These are phyloP conservation scores for Punica granatum DNA, from an alignment of 345 rosid genomes.

Conservation along the genomic window DNA sequence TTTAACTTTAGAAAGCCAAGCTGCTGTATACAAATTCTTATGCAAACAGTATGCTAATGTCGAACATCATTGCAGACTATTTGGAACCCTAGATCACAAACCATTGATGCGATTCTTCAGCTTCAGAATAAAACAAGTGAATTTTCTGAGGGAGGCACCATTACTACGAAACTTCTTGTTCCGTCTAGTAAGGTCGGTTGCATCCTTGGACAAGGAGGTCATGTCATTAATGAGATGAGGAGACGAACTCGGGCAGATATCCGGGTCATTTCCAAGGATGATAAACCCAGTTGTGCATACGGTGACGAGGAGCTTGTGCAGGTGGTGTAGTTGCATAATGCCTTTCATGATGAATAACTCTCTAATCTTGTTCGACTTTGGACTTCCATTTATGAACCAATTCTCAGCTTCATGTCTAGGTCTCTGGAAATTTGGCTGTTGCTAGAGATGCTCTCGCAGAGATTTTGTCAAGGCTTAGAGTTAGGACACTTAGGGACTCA, in stretches of 20 bases:
- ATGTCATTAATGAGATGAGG: constrained; percentile 57
- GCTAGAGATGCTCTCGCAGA: constrained; percentile 54
- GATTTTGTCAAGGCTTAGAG: constrained; percentile 42
- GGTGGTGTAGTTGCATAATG: constrained; percentile 20
- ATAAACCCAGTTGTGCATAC: constrained; percentile 42
- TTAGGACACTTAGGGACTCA: constrained; percentile 41
- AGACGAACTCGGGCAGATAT: constrained; percentile 54
- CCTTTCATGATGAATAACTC: not conserved
- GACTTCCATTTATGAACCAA: constrained; percentile 8
- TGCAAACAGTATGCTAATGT: constrained; percentile 5
- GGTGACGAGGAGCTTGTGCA: constrained; percentile 60
- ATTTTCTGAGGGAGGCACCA: constrained; percentile 32
- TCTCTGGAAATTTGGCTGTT: constrained; percentile 42
- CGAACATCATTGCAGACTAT: constrained; percentile 29
- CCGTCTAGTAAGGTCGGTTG: constrained; percentile 53
- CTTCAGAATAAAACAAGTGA: constrained; percentile 48
- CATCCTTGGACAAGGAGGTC: constrained; percentile 59
- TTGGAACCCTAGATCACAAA: constrained; percentile 38
- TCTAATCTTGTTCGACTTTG: not conserved
- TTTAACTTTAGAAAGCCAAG: not conserved
- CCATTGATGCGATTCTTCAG: constrained; percentile 51
- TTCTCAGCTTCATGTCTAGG: constrained; percentile 24
- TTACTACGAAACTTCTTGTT: constrained; percentile 46
- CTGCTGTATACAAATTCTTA: not conserved
- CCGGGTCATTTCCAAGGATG: constrained; percentile 48